Evolutionary conservation across 1,284 basidiomycete genomes (phyloP).

Genomic region (Ceratobasidium sp.): DNA sequence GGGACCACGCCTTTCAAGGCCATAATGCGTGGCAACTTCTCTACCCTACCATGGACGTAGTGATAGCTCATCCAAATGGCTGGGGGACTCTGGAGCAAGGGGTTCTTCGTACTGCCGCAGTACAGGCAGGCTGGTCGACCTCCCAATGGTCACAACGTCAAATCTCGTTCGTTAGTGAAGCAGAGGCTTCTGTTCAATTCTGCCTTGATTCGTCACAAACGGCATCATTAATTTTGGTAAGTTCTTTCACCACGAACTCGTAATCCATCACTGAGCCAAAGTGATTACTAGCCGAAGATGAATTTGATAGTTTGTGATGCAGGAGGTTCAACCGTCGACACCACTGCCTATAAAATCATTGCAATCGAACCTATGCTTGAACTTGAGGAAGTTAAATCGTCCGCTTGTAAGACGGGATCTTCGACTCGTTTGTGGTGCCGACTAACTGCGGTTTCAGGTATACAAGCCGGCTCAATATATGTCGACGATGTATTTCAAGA

Average conservation of each 20-base stretch:
- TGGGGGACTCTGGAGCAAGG: conserved; percentile 43
- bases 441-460: not conserved
- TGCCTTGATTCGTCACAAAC: not conserved
- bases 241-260: no score
- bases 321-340: conserved; percentile 31
- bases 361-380: conserved; percentile 6
- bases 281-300: not conserved
- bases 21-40: conserved; percentile 1
- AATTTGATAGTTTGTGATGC: conserved; percentile 27
- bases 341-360: conserved; percentile 2
- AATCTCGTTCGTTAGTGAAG: conserved; percentile 48
- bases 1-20: conserved; percentile 22
- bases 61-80: conserved; percentile 46
- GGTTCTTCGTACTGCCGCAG: conserved; percentile 25
- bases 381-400: conserved; percentile 37
- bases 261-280: no score
- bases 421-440: not conserved
- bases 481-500: conserved; percentile 10
- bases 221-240: no score
- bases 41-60: not conserved
- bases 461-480: conserved; percentile 35
- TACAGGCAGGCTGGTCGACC: not conserved
- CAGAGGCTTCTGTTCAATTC: conserved; percentile 49
- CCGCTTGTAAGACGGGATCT: conserved; percentile 35
- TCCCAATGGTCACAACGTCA: not conserved